These are phyloP conservation scores for Syzygium syzygioides DNA, from an alignment of 441 rosid genomes.

Conservation along the genomic window DNA sequence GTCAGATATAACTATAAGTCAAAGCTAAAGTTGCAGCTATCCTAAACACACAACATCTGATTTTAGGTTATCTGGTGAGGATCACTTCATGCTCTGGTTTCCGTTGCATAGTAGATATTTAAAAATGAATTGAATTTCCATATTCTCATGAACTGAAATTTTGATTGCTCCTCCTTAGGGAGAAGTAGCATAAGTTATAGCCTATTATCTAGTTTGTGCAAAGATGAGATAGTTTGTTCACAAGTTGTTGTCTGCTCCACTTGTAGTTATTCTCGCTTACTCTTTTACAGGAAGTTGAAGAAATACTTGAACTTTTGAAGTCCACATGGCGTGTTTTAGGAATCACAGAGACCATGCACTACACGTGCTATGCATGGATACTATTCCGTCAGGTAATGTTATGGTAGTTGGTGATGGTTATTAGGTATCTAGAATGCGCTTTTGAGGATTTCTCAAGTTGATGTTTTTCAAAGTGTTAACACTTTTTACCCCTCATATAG, in stretches of 20 bases:
- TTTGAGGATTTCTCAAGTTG: background rate
- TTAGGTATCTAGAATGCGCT: background rate
- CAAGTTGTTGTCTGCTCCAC: background rate
- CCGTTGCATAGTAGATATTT: background rate
- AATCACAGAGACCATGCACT: constrained; percentile 92
- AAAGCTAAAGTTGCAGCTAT: background rate
- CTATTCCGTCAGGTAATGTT: constrained; percentile 87
- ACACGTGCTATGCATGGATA: constrained; percentile 89
- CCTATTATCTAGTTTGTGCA: constrained; percentile 8
- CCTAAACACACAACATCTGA: background rate
- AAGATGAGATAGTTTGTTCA: background rate
- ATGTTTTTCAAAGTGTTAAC: background rate
- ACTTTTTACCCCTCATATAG: background rate
- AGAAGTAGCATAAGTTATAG: background rate
- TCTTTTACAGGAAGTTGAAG: constrained; percentile 82
- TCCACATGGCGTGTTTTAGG: constrained; percentile 98
- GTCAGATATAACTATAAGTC: background rate
- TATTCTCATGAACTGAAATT: background rate
- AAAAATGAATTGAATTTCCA: background rate
- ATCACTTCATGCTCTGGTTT: background rate
- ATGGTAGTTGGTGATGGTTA: background rate
- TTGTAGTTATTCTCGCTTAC: background rate
- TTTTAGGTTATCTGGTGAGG: background rate
- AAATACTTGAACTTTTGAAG: constrained; percentile 94
- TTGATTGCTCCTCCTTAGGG: background rate